Base-by-base conservation (phyloP, 2,329 filamentous ascomycete genomes). In the Fragosphaeria purpurea region DNA sequence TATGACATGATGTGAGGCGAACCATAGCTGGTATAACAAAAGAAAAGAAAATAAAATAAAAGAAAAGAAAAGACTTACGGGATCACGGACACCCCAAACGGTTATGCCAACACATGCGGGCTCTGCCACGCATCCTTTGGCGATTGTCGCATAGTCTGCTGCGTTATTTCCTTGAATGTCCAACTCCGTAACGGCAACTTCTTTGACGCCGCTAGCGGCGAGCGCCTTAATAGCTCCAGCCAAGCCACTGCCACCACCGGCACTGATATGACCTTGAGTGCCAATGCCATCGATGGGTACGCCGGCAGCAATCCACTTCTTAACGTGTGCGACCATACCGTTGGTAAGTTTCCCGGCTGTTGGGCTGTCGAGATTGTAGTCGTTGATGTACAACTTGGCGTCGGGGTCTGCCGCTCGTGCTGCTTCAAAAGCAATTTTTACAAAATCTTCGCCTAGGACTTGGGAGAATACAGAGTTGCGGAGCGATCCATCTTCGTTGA, bases 331-430 rank as follows among this genome's bases (percentile, higher is more conserved):
- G 5, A 76, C 70, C 70, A 84, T 77, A 44, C 72, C 72, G 30
- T 58, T 67, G 38, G 70, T 70, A 50, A 70, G 45, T 70, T 88
- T 88, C 55, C 74, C 69, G 59, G 75, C 74, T 56, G 58, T 72
- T 13, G 81, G 73, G 42, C 65, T 70, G 66, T 85, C 83, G 48
- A 85, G 74, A 68, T 85, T 85, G 67, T 75, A 79, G 63, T 88
- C 84, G 66, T 88, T 89, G 68, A 88, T 85, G 70, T 86, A 89
- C 40, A 88, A 72, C 66, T 83, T 83, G 3, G 80, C 82, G 50
- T 66, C 59, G 3, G 84, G 82, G 62, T 88, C 85, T 11, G 81
- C 83, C 7, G 72, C 71, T 47, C 77, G 75, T 22, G 85, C 85
- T 9, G 84, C 78, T 48, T 77, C 72, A 68, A 88, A 88, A 38